These are phyloP conservation scores for Borovskyia barvae DNA, from an alignment of 208 protist species.

Conservation along the genomic window DNA sequence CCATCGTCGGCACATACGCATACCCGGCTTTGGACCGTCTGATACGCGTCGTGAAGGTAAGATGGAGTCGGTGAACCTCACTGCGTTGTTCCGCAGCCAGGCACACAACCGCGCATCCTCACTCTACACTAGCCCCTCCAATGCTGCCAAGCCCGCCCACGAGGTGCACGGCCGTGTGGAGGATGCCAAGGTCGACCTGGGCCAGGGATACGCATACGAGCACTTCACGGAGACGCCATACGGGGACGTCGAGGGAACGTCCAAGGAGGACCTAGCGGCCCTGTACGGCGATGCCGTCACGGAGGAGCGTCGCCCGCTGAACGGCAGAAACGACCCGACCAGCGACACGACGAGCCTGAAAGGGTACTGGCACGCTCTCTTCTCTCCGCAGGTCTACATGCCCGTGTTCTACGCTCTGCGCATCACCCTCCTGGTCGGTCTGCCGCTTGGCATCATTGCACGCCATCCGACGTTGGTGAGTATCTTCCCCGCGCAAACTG, in stretches of 20 bases:
- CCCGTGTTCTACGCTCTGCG: conserved; percentile 47
- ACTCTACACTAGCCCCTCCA: background rate
- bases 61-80: conserved; percentile 9
- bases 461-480: conserved; percentile 22
- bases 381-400: conserved; percentile 43
- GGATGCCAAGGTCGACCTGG: no score
- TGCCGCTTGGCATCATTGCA: conserved; percentile 41
- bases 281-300: background rate
- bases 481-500: conserved; percentile 33
- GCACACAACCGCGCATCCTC: no score
- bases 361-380: conserved; percentile 34
- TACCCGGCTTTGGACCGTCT: no score
- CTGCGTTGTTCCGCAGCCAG: background rate
- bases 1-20: no score
- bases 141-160: no score
- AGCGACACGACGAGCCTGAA: conserved; percentile 28
- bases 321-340: conserved; percentile 10
- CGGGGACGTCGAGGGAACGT: no score
- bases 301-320: background rate
- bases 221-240: no score
- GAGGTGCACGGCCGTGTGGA: no score
- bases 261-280: background rate
- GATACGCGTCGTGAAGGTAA: no score
- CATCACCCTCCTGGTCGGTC: conserved; percentile 42
- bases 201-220: background rate